Conservation (phyloP, 1,284 basidiomycete species). For the Rhodotorula glutinis region DNA sequence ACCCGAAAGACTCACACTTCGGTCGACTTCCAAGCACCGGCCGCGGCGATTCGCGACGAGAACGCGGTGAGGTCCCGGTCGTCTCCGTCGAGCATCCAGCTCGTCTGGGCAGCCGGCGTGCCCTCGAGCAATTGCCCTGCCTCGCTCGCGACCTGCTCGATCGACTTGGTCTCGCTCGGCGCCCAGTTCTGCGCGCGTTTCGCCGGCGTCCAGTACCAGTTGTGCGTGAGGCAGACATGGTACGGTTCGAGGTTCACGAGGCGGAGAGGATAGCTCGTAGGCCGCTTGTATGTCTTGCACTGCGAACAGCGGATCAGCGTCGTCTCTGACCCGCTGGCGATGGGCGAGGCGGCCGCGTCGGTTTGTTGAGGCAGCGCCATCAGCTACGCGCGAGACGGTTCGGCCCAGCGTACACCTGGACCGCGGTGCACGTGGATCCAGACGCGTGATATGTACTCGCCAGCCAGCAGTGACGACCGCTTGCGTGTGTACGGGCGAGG, state of each 20-base stretch:
- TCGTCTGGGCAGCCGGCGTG: not conserved
- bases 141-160: slow-evolving; percentile 13
- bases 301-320: slow-evolving; percentile 30
- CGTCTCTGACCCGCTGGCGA: slow-evolving; percentile 3
- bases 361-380: not conserved
- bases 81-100: slow-evolving; percentile 23
- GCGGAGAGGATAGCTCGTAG: slow-evolving; percentile 18
- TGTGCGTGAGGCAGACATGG: slow-evolving; percentile 32
- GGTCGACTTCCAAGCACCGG: slow-evolving; percentile 12
- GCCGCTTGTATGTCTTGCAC: slow-evolving; percentile 22
- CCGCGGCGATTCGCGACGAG: slow-evolving; percentile 13
- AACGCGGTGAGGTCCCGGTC: slow-evolving; percentile 9
- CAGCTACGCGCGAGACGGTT: not conserved
- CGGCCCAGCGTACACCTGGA: not conserved
- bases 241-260: slow-evolving; percentile 32
- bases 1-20: slow-evolving; percentile 17
- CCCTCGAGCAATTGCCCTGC: not conserved
- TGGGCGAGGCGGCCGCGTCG: not conserved
- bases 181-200: slow-evolving; percentile 28
- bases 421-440: too few species aligned
- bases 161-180: not conserved
- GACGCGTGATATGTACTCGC: not conserved
- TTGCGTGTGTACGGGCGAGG: too few species aligned
- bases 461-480: too few species aligned
- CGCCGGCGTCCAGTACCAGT: slow-evolving; percentile 37